These are phyloP conservation scores for Auriscalpium vulgare DNA, from an alignment of 768 basidiomycete species.

Conservation along the genomic window DNA sequence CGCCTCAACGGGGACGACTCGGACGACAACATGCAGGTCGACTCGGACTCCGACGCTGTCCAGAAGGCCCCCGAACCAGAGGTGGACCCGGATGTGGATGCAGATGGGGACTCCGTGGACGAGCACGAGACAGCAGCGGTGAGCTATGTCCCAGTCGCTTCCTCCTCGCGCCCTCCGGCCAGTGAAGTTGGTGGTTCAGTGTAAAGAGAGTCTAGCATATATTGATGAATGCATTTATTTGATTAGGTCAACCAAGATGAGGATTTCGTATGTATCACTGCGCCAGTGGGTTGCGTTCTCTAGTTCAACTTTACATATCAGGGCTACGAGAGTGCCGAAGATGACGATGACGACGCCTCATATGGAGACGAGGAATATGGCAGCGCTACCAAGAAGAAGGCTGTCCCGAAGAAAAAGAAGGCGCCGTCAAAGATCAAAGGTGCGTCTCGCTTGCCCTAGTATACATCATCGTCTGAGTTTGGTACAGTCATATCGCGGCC, in stretches of 20 bases:
- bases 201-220: constrained; percentile 2
- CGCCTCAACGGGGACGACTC: constrained; percentile 39
- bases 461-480: constrained; percentile 11
- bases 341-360: constrained; percentile 56
- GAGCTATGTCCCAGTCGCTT: constrained; percentile 31
- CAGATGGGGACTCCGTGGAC: constrained; percentile 52
- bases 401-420: constrained; percentile 56
- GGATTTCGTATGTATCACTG: constrained; percentile 42
- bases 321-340: constrained; percentile 54
- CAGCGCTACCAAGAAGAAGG: constrained; percentile 50
- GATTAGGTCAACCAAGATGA: constrained; percentile 27
- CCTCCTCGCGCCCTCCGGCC: constrained; percentile 25
- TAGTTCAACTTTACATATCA: constrained; percentile 26
- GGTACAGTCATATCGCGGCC: constrained; percentile 37
- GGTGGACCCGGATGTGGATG: constrained; percentile 55
- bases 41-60: constrained; percentile 39
- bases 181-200: constrained; percentile 22
- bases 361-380: constrained; percentile 74
- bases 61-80: constrained; percentile 30
- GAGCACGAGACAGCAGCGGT: constrained; percentile 31
- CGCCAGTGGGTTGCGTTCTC: constrained; percentile 17
- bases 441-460: constrained; percentile 20
- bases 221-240: constrained; percentile 8
- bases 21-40: constrained; percentile 60
- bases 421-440: constrained; percentile 53